These are phyloP conservation scores for Penicillium antarcticum DNA, from an alignment of 495 filamentous ascomycete species.

Conservation along the genomic window DNA sequence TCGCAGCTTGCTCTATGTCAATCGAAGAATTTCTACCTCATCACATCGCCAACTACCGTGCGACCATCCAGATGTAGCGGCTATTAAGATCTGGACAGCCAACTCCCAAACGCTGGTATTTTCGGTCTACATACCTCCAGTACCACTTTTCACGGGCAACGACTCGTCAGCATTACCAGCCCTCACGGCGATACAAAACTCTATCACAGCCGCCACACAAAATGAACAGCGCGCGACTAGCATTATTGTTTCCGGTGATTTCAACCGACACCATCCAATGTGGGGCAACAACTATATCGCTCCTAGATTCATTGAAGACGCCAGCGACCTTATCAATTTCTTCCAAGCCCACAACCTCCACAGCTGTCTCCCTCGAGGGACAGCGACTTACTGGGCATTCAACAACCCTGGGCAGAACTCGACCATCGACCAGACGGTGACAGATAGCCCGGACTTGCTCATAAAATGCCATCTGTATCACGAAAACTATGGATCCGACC, in stretches of 20 bases:
- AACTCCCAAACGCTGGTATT: constrained; percentile 17
- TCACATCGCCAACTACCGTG: constrained; percentile 19
- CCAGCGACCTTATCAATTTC: constrained; percentile 17
- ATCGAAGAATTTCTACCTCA: constrained; percentile 18
- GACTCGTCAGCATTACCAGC: background rate
- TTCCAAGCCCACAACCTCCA: constrained; percentile 12
- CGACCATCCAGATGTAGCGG: constrained; percentile 20
- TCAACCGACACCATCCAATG: constrained; percentile 22
- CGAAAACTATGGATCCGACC: constrained; percentile 19
- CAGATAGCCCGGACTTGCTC: constrained; percentile 8
- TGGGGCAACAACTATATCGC: constrained; percentile 18
- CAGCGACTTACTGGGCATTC: constrained; percentile 14
- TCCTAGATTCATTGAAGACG: constrained; percentile 14
- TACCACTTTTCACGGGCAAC: background rate
- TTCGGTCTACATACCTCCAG: constrained; percentile 13
- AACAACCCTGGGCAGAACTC: constrained; percentile 14
- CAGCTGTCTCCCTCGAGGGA: constrained; percentile 12
- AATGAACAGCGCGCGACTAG: background rate
- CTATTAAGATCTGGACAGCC: constrained; percentile 22
- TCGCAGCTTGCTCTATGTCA: constrained; percentile 16
- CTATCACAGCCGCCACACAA: background rate
- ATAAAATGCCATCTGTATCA: constrained; percentile 19
- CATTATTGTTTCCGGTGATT: constrained; percentile 20
- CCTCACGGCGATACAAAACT: constrained; percentile 10
- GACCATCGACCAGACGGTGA: constrained; percentile 18